Evolutionary conservation across 495 filamentous ascomycete genomes (phyloP), one percentile per base, ranked within the genome.

Genomic region (Podospora pseudoanserina): DNA sequence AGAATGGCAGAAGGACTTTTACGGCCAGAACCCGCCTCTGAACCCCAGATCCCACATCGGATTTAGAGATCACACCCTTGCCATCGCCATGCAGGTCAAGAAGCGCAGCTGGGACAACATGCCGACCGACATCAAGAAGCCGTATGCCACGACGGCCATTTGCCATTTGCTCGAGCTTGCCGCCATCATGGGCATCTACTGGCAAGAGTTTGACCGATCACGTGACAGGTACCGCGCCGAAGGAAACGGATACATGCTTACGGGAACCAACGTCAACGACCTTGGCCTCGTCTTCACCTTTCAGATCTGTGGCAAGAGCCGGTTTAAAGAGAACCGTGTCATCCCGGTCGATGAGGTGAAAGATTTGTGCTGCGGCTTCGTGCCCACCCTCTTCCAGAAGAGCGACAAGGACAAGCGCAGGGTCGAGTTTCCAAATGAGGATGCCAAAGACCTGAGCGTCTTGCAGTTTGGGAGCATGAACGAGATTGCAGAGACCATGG

Each of bases 61-160:
- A 13, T 73, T 76, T 20, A 56, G 65, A 3, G 20, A 71, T 6
- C 79, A 82, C 62, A 75, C 73, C 11, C 72, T 86, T 39, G 78
- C 77, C 15, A 78, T 83, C 60, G 81, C 81, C 18, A 68, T 84
- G 4, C 82, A 85, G 65, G 70, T 76, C 57, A 83, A 86, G 70
- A 77, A 73, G 32, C 71, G 79, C 1, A 83, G 81, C 20, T 86
- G 83, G 83, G 82, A 86, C 67, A 83, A 75, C 49, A 83, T 85
- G 73, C 81, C 82, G 0, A 34, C 74, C 18, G 73, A 76, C 27
- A 77, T 85, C 64, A 82, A 75, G 28, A 84, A 84, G 64, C 83
- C 83, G 7, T 85, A 81, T 61, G 83, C 82, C 5, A 84, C 77
- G 5, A 82, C 79, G 0, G 76, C 83, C 66, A 81, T 85, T 16